A percentile compares a stretch with the other conserved stretches of the same genome.
phyloP scores from a whole-genome alignment of 192 early-diverging fungal species.

The Entophlyctis luteolus region DNA sequence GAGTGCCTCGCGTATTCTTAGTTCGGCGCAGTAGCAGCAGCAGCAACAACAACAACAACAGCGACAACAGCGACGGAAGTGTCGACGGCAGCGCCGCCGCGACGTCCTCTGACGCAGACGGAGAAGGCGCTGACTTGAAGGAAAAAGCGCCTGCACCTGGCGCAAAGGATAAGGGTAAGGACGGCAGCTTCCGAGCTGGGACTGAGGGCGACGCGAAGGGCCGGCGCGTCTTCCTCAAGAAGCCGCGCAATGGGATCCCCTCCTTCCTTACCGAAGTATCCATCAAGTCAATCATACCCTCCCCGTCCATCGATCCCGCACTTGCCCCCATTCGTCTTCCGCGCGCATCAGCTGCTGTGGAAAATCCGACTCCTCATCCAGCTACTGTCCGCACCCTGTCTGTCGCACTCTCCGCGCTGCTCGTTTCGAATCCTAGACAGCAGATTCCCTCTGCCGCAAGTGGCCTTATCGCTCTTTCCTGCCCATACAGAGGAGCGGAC shows the following conservation, averaged over 20 bases:
- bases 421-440: neutral
- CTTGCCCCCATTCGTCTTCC: neutral
- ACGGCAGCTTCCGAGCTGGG: neutral
- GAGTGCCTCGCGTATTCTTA: no score
- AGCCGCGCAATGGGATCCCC: slow-evolving; percentile 12
- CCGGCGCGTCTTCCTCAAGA: neutral
- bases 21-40: neutral
- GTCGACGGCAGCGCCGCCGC: neutral
- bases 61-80: neutral
- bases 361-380: neutral
- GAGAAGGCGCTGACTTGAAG: no score
- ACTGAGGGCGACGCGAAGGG: neutral
- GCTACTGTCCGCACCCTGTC: neutral
- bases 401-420: neutral
- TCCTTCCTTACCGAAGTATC: slow-evolving; percentile 1
- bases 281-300: neutral
- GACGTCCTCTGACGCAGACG: neutral
- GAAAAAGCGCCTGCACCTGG: no score
- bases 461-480: slow-evolving; percentile 7
- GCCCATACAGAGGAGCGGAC: slow-evolving; percentile 13
- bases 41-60: neutral
- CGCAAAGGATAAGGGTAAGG: neutral
- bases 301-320: neutral
- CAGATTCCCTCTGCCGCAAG: neutral
- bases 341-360: neutral